Base-by-base conservation (phyloP, 2,329 filamentous ascomycete genomes). In the Sclerotinia glacialis region DNA sequence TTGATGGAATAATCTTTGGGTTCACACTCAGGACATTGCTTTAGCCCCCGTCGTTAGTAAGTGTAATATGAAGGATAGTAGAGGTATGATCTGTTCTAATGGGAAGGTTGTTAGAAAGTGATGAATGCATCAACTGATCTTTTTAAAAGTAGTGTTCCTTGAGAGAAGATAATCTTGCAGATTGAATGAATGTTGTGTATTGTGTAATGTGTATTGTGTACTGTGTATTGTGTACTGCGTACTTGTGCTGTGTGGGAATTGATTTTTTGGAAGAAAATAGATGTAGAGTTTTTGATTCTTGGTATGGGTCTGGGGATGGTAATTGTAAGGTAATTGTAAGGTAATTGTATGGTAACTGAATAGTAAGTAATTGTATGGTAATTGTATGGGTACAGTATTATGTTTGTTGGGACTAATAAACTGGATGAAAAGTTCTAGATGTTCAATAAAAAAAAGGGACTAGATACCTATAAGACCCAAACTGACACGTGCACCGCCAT, bases 1-100 rank as follows among this genome's bases (percentile, higher is more conserved):
- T 72, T 62, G 34, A 49, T 66, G 21, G 50, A 37, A 46, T 67
- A 63, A 67, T 59, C 55, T 64, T 55, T 61, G 65, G 67, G 65
- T 56, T 67, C 61, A 68, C 69, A 65, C 68, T 75, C 71, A 75
- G 71, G 59, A 70, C 74, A 75, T 75, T 67, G 69, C 72, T 70
- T 70, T 70, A 70, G 68, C 68, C 65, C 59, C 70, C 69, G 59
- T 71, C 68, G 61, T 71, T 69, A 68, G 66, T 73, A 53, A 26
- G 68, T 69, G 64, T 65, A 49, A 54, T 68, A 63, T 49, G 64
- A 64, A 66, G 66, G 62, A 70, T 56, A 52, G 63, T 61, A 52
- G 34, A 52, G 44, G 23, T 52, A 16, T 31, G n/a, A 28, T 60
- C 54, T 60, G 63, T 42, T 26, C 31, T 40, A 37, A 62, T 52